Evolutionary conservation across 2,329 filamentous ascomycete species (phyloP), one percentile per base, ranked within the genome.

Genomic region (Penicillium expansum): DNA sequence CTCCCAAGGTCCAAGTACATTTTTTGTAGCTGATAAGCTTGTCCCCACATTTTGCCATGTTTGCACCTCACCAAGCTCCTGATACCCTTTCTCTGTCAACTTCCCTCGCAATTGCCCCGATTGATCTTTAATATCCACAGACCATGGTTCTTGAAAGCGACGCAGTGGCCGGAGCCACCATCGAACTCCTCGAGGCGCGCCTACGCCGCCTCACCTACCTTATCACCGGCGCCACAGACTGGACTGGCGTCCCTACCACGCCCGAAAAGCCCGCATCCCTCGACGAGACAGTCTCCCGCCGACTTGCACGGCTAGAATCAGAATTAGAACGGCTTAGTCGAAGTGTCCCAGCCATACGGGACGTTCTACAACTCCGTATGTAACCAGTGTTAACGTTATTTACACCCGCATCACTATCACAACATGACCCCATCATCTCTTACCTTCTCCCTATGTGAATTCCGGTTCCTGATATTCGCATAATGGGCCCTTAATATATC

Each of bases 181-280:
- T 77, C 18, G 74, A 77, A 52, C 71, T 79, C 43, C 74, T 80
- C 11, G 74, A 79, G 59, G 69, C 71, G 10, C 77, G 77, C 48
- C 70, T 80, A 11, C 73, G 70, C 49, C 71, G 76, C 45, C 69
- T 79, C 51, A 74, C 77, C 58, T 80, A 75, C 62, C 71, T 80
- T 43, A 68, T 80, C 13, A 76, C 72, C 11, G 77, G 77, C 52
- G 67, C 70, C 49, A 70, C 72, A 20, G 69, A 71, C 61, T 76
- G 76, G 71, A 72, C 73, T 5, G 76, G 76, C 35, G 61, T 71
- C 13, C 74, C 76, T 41, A 66, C 64, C 27, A 55, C 69, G 22
- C 70, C 70, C 39, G 51, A 68, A 37, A 71, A 71, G 56, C 72
- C 74, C n/a, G 48, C 70, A 8, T 67, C 69, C 1, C 59, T 68